These are phyloP conservation scores for Cladosporium sp. DNA, from an alignment of 2,329 filamentous ascomycete genomes.

Conservation along the genomic window DNA sequence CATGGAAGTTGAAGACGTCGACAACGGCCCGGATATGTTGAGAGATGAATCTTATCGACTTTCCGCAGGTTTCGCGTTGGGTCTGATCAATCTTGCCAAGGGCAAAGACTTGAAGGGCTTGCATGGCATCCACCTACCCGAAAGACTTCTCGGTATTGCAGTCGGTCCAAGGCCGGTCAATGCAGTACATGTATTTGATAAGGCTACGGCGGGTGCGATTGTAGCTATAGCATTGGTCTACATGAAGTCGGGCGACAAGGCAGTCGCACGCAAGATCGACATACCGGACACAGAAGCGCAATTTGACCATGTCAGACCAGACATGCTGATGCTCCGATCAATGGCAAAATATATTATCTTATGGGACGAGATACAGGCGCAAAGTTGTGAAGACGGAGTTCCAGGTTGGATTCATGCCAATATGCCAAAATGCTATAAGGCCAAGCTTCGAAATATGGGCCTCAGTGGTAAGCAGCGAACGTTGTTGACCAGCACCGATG, in stretches of 20 bases:
- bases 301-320: conserved; percentile 92
- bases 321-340: conserved; percentile 85
- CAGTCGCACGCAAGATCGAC: conserved; percentile 86
- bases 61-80: conserved; percentile 87
- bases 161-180: conserved; percentile 88
- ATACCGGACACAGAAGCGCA: conserved; percentile 85
- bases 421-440: conserved; percentile 65
- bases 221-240: conserved; percentile 88
- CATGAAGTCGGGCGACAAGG: conserved; percentile 90
- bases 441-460: conserved; percentile 52
- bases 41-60: conserved; percentile 95
- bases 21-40: conserved; percentile 66
- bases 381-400: background rate
- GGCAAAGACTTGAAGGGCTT: conserved; percentile 83
- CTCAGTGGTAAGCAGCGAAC: conserved; percentile 16
- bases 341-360: conserved; percentile 87
- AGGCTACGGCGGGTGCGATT: conserved; percentile 88
- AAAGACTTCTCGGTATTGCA: conserved; percentile 79
- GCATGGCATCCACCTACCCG: conserved; percentile 88
- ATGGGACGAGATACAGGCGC: conserved; percentile 76
- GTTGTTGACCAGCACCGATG: conserved; percentile 68
- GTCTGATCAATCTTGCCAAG: conserved; percentile 90
- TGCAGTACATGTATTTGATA: conserved; percentile 86
- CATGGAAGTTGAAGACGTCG: conserved; percentile 70
- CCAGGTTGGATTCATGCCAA: conserved; percentile 71